Evolutionary conservation across 2,329 filamentous ascomycete genomes (phyloP), one percentile per base, ranked within the genome.

Genomic region (Fonsecaea monophora): DNA sequence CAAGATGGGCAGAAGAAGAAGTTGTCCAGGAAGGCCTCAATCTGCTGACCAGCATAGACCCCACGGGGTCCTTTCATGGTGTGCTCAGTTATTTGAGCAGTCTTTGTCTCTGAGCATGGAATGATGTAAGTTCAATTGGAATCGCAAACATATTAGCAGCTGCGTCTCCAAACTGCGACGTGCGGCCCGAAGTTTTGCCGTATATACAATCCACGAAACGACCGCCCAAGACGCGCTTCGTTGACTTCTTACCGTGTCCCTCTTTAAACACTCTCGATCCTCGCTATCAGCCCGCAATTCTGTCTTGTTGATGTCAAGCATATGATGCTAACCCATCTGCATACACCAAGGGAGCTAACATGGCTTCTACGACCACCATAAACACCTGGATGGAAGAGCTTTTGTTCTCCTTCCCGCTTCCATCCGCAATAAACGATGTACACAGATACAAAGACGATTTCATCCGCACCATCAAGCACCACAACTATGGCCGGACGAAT

Each of bases 401-500:
- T 21, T 66, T 64, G 15, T 25, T 64, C 38, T 69, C 72, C 9
- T 60, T 73, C 12, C 18, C 70, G 32, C 65, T 66, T 25, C 32
- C 60, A 38, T 42, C 56, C 37, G 53, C 53, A 15, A 54, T 56
- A 32, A 35, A 56, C 13, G 64, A 64, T 13, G 10, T 53, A 4
- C 69, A 64, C 21, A 70, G 62, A 53, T 56, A 65, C 42, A 71
- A 70, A 55, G 69, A 70, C 10, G 55, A 53, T 30, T 73, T 74
- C 62, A 53, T 64, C 30, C 65, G 72, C 42, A 73, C 73, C 53
- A 68, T 81, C 30, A 79, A 76, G 59, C 71, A 78, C 42, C 75
- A 77, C 71, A 85, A 78, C 55, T 87, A 86, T 75, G 81, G 86
- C 38, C 86, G 90, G 42, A 92, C 89, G 1, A 92, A 94, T 74